These are phyloP conservation scores for Detonula confervacea DNA, from an alignment of 352 stramenopile genomes.

Conservation along the genomic window DNA sequence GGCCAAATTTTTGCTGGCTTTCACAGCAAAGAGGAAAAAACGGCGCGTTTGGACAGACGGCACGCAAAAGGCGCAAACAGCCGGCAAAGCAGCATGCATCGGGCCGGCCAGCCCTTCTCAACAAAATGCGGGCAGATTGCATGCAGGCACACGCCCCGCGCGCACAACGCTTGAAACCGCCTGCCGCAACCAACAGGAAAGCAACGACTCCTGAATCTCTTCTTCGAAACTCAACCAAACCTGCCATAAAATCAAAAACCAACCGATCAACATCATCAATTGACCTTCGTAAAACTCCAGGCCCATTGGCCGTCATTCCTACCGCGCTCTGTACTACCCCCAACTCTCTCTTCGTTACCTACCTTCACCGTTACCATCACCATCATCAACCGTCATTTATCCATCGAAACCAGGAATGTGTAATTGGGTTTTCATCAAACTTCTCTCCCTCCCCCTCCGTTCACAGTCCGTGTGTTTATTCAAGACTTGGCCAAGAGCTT, in stretches of 20 bases:
- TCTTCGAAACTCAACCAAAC: background rate
- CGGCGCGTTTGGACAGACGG: too few species aligned
- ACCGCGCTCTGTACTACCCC: background rate
- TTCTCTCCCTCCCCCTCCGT: background rate
- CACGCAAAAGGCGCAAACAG: too few species aligned
- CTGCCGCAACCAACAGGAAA: background rate
- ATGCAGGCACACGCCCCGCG: too few species aligned
- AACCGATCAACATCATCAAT: background rate
- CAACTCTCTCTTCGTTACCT: background rate
- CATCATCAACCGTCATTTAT: background rate
- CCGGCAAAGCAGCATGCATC: too few species aligned
- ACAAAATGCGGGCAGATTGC: too few species aligned
- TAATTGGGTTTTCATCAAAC: background rate
- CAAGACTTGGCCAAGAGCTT: constrained; percentile 13
- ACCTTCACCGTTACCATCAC: background rate
- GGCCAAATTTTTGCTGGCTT: too few species aligned
- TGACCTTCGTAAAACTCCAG: background rate
- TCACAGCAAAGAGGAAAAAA: too few species aligned
- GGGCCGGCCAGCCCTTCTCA: too few species aligned
- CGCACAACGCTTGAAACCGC: background rate
- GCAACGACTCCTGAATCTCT: background rate
- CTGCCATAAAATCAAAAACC: background rate
- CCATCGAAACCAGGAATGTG: constrained; percentile 15
- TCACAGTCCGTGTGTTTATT: constrained; percentile 12
- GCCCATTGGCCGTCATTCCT: constrained; percentile 3